Percentiles rank a stretch among this genome's conserved stretches.
Conservation (phyloP, 2,329 filamentous ascomycete species). For the Chaetomium sp. region DNA sequence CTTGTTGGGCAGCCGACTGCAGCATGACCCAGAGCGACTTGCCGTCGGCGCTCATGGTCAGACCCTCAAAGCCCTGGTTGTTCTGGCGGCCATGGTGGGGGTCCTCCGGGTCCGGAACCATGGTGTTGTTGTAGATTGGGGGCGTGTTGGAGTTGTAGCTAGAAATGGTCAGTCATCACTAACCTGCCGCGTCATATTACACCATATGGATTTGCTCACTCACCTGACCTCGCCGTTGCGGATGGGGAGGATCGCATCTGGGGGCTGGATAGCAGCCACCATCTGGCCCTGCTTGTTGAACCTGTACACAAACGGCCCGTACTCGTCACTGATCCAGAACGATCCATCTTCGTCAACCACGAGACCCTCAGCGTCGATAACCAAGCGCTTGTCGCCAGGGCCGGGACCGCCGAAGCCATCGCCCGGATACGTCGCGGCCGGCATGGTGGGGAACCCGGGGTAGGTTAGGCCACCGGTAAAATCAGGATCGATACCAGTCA, state of each 20-base stretch:
- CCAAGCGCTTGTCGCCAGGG: constrained; percentile 59
- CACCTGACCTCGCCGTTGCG: constrained; percentile 56
- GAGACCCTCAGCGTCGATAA: constrained; percentile 68
- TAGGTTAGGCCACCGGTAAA: constrained; percentile 55
- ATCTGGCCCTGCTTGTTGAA: constrained; percentile 62
- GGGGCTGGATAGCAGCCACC: constrained; percentile 64
- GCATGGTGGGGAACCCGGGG: constrained; percentile 62
- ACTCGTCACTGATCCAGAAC: constrained; percentile 73
- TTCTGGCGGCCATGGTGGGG: constrained; percentile 66
- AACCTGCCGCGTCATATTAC: neutral
- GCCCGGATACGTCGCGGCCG: constrained; percentile 63
- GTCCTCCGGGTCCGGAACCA: constrained; percentile 55
- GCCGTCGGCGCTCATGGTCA: constrained; percentile 65
- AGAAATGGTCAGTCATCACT: neutral
- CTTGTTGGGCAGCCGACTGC: constrained; percentile 64
- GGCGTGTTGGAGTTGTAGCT: constrained; percentile 51
- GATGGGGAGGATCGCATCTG: constrained; percentile 63
- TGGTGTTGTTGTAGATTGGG: constrained; percentile 58
- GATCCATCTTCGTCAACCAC: constrained; percentile 60
- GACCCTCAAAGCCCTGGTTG: constrained; percentile 74
- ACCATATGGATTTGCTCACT: neutral
- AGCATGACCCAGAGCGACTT: constrained; percentile 65
- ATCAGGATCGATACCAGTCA: constrained; percentile 66
- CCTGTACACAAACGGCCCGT: constrained; percentile 70
- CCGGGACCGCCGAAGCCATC: constrained; percentile 68